These are phyloP conservation scores for Schwanniomyces pseudopolymorphus DNA, from an alignment of 805 yeast species.

Conservation along the genomic window DNA sequence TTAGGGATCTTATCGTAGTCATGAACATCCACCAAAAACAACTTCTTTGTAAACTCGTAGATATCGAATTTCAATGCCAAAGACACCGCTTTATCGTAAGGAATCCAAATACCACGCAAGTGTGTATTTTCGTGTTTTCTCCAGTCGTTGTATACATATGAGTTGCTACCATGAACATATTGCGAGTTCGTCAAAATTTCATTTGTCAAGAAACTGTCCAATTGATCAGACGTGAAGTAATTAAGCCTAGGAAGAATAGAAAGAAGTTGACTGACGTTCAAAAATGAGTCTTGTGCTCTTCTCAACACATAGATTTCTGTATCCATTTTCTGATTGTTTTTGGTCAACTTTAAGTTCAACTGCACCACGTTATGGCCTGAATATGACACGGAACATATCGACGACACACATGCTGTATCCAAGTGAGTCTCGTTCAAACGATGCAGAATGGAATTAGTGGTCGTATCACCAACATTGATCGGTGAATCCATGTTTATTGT, in stretches of 20 bases:
- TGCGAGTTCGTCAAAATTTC: constrained; percentile 33
- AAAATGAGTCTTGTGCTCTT: constrained; percentile 42
- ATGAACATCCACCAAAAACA: constrained; percentile 45
- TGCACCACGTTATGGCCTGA: constrained; percentile 39
- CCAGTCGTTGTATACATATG: constrained; percentile 26
- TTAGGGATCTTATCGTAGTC: constrained; percentile 39
- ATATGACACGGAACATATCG: constrained; percentile 28
- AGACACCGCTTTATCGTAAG: constrained; percentile 43
- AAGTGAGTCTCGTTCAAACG: constrained; percentile 37
- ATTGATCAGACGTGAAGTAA: constrained; percentile 22
- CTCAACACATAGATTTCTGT: constrained; percentile 28
- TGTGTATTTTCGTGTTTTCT: constrained; percentile 24
- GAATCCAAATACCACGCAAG: constrained; percentile 41
- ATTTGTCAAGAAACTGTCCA: constrained; percentile 29
- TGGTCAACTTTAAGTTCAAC: constrained; percentile 17
- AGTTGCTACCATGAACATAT: constrained; percentile 18
- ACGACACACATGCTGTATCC: constrained; percentile 16
- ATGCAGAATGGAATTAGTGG: constrained; percentile 38
- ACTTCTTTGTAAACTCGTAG: constrained; percentile 33
- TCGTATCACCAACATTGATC: constrained; percentile 38
- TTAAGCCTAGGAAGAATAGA: constrained; percentile 30
- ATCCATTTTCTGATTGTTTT: neutral
- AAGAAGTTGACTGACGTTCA: constrained; percentile 39
- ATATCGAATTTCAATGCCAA: constrained; percentile 40
- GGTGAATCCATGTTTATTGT: constrained; percentile 39